Conservation (phyloP, 2,329 filamentous ascomycete genomes). For the Trichoderma semiorbis region DNA sequence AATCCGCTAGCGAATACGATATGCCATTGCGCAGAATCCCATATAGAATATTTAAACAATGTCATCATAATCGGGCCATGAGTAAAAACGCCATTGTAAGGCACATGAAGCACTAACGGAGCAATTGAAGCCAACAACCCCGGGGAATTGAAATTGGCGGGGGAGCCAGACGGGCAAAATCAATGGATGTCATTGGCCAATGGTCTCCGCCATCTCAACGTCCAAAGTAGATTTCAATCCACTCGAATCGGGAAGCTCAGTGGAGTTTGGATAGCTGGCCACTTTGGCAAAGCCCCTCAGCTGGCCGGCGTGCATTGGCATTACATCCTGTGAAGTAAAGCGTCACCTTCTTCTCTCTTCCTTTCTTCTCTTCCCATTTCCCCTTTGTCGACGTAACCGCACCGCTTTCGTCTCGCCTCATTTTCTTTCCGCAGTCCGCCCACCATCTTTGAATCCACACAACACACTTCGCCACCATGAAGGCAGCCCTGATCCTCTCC, state of each 20-base stretch:
- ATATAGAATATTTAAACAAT: not conserved
- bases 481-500: slow-evolving; percentile 46
- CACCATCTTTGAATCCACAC: not conserved
- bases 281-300: slow-evolving; percentile 6
- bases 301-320: not conserved
- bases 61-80: slow-evolving; percentile 13
- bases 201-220: not conserved
- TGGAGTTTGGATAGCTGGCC: slow-evolving; percentile 13
- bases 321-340: not conserved
- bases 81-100: not conserved
- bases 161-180: not conserved
- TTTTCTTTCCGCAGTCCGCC: not conserved
- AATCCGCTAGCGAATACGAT: not conserved
- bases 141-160: not conserved
- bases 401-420: not conserved
- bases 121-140: not conserved
- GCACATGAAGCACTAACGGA: not conserved
- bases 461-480: slow-evolving; percentile 40
- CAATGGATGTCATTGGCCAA: slow-evolving; percentile 1
- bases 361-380: not conserved
- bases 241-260: slow-evolving; percentile 13
- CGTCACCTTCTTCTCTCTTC: not conserved
- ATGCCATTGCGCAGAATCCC: not conserved
- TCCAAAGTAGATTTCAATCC: not conserved
- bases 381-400: not conserved